Conservation (phyloP, 169 alveolate genomes). For the Plasmodium relictum region DNA sequence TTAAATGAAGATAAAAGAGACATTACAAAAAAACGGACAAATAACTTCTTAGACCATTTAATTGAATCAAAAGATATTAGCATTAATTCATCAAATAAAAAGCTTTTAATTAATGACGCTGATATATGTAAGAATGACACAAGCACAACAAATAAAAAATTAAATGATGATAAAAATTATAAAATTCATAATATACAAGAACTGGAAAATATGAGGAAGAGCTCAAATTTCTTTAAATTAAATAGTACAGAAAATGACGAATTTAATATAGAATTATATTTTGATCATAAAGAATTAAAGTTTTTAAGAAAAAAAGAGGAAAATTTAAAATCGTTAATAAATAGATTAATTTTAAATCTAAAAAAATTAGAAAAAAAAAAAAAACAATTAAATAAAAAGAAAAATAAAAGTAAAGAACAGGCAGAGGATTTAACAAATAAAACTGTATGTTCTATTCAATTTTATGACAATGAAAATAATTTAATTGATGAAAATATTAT, state of each 20-base stretch:
- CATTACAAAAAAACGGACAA: no score
- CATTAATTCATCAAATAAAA: no score
- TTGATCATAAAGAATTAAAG: constrained; percentile 52
- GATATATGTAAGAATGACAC: no score
- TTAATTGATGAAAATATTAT: constrained; percentile 27
- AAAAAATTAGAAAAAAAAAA: constrained; percentile 41
- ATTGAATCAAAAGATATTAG: no score
- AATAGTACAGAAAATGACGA: constrained; percentile 68
- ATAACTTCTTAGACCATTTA: no score
- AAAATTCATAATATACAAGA: constrained; percentile 21
- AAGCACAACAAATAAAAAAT: no score
- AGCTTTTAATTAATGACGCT: no score
- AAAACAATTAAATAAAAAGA: constrained; percentile 7
- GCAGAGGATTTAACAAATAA: neutral
- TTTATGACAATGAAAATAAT: constrained; percentile 62
- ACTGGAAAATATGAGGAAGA: constrained; percentile 32
- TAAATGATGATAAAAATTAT: neutral
- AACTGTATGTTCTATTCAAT: constrained; percentile 2
- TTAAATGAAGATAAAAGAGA: no score
- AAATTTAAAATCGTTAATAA: constrained; percentile 36
- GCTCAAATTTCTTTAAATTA: constrained; percentile 21
- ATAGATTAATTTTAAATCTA: constrained; percentile 60
- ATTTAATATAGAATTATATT: constrained; percentile 50
- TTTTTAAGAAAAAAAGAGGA: constrained; percentile 71
- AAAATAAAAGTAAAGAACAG: constrained; percentile 4